Evolutionary conservation across 1,284 basidiomycete genomes (phyloP).

Genomic region (Ustilago esculenta): DNA sequence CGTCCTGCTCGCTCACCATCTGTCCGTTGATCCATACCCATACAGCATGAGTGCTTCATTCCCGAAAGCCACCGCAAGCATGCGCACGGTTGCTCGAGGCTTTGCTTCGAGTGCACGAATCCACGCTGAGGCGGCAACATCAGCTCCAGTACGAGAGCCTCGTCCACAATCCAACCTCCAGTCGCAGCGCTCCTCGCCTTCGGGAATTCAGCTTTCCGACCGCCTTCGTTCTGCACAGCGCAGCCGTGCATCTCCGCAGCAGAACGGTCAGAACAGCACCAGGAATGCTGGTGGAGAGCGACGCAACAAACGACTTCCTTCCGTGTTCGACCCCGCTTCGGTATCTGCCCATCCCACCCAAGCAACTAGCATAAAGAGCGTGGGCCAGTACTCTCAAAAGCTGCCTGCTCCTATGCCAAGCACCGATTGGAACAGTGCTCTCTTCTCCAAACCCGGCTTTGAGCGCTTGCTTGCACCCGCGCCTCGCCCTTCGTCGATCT

Average conservation of each 20-base stretch:
- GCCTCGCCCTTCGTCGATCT: conserved; percentile 21
- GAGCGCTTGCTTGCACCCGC: conserved; percentile 21
- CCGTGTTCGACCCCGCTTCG: conserved; percentile 27
- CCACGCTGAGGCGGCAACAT: conserved; percentile 11
- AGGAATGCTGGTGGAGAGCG: conserved; percentile 19
- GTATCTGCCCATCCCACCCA: conserved; percentile 2
- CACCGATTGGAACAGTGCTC: conserved; percentile 41
- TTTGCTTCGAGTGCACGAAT: conserved; percentile 15
- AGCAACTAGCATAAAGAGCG: conserved; percentile 5
- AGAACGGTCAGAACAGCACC: conserved; percentile 9
- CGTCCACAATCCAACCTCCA: conserved; percentile 16
- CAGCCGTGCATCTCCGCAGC: neutral
- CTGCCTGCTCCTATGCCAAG: conserved; percentile 18
- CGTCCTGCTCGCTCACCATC: neutral
- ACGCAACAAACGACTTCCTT: conserved; percentile 32
- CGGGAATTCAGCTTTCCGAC: conserved; percentile 8
- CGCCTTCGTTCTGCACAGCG: conserved; percentile 18
- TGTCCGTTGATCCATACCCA: too few species aligned
- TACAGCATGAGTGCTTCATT: conserved; percentile 5
- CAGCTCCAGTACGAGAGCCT: conserved; percentile 7
- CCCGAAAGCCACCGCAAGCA: neutral
- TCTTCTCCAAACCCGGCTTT: conserved; percentile 31
- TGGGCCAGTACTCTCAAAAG: neutral
- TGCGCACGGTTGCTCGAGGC: conserved; percentile 5
- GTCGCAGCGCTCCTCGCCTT: conserved; percentile 8